Evolutionary conservation across 139 green algal species (phyloP).

Genomic region (Eudorina sp.): DNA sequence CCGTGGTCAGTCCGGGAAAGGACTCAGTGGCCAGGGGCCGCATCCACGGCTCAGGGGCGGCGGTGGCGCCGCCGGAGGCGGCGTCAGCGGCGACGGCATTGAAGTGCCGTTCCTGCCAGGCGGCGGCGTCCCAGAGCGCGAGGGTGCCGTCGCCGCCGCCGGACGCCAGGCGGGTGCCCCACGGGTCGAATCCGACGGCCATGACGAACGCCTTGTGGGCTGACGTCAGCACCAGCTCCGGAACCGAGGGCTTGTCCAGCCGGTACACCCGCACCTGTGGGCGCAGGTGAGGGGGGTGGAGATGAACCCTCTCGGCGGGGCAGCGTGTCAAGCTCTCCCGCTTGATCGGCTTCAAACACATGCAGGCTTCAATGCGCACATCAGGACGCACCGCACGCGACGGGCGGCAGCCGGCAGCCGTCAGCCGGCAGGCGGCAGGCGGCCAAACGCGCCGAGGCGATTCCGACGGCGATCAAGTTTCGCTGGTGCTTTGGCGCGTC

Average conservation of each 20-base stretch:
- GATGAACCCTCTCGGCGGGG: too few species aligned
- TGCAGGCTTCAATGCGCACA: too few species aligned
- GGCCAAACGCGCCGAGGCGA: too few species aligned
- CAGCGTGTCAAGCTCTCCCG: too few species aligned
- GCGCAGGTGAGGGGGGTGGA: too few species aligned
- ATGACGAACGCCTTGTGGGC: not conserved
- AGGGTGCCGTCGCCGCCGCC: not conserved
- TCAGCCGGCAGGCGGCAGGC: too few species aligned
- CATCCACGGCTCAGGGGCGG: not conserved
- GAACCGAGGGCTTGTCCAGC: not conserved
- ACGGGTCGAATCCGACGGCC: not conserved
- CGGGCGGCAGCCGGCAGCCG: too few species aligned
- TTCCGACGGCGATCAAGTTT: too few species aligned
- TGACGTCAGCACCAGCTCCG: not conserved
- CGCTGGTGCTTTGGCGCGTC: too few species aligned
- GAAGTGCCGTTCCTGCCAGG: not conserved
- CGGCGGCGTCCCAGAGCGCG: constrained; percentile 5
- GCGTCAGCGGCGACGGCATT: not conserved
- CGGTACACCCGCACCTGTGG: constrained; percentile 23
- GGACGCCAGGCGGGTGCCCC: not conserved
- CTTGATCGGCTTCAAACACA: too few species aligned
- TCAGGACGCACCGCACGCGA: too few species aligned
- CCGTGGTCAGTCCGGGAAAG: not conserved
- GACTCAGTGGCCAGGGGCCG: not conserved
- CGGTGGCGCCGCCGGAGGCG: not conserved